phyloP scores from a whole-genome alignment of 108 stramenopile genomes.

The Fistulifera solaris region DNA sequence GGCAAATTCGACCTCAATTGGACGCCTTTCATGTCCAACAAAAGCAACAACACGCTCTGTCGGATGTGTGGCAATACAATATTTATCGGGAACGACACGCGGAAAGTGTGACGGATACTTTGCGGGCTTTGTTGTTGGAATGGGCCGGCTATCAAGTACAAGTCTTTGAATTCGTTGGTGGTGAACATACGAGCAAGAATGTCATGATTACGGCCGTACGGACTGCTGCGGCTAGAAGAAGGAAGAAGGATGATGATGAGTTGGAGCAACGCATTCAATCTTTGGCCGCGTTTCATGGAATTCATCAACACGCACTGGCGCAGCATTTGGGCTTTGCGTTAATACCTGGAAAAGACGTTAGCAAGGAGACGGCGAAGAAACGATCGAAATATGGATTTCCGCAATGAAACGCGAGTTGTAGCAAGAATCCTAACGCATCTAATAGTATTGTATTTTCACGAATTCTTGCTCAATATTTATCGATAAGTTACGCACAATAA shows the following conservation, averaged over 20 bases:
- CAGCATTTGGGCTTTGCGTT: slow-evolving; percentile 29
- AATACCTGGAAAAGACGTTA: background rate
- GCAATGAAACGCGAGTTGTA: too few relatives aligned
- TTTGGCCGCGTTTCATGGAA: slow-evolving; percentile 51
- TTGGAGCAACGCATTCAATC: slow-evolving; percentile 30
- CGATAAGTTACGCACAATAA: too few relatives aligned
- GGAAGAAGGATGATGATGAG: background rate
- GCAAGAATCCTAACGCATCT: too few relatives aligned
- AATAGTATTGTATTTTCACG: too few relatives aligned
- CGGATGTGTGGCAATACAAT: slow-evolving; percentile 49
- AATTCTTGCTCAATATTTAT: too few relatives aligned
- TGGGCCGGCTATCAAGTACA: slow-evolving; percentile 74
- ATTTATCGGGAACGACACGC: slow-evolving; percentile 71
- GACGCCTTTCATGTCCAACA: slow-evolving; percentile 18
- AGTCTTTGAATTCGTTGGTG: slow-evolving; percentile 82
- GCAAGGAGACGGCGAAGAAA: too few relatives aligned
- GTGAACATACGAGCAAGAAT: slow-evolving; percentile 84
- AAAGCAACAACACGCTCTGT: slow-evolving; percentile 27
- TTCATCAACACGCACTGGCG: slow-evolving; percentile 50
- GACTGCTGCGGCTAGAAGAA: slow-evolving; percentile 7
- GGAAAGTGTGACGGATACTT: slow-evolving; percentile 70
- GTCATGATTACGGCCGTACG: slow-evolving; percentile 71
- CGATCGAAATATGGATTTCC: too few relatives aligned
- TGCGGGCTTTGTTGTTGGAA: slow-evolving; percentile 68
- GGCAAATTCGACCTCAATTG: slow-evolving; percentile 70